These are phyloP conservation scores for Prunus fruticosa DNA, from an alignment of 306 rosid genomes.

Conservation along the genomic window DNA sequence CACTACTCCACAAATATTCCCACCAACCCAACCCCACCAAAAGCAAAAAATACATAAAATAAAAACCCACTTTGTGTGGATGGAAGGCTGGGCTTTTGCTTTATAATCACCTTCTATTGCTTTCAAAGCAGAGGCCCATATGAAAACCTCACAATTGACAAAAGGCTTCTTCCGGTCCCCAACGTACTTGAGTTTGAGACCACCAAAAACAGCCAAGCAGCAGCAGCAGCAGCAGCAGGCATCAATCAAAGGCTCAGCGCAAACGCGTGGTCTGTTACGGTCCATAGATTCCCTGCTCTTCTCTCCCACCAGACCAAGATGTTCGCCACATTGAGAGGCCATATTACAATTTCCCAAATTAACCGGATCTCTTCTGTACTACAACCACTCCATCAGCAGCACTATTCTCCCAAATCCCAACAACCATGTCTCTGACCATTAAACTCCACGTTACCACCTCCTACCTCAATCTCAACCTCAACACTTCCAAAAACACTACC, in stretches of 20 bases:
- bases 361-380: slow-evolving; percentile 24
- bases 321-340: slow-evolving; percentile 35
- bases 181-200: neutral
- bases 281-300: neutral
- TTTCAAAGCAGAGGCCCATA: neutral
- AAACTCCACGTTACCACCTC: slow-evolving; percentile 47
- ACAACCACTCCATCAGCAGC: neutral
- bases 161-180: neutral
- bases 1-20: neutral
- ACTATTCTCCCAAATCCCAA: neutral
- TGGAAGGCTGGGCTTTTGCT: neutral
- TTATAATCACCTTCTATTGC: neutral
- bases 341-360: slow-evolving; percentile 28
- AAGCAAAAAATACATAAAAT: neutral
- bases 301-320: slow-evolving; percentile 19
- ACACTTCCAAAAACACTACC: slow-evolving; percentile 20
- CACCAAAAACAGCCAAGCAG: neutral
- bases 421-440: slow-evolving; percentile 57
- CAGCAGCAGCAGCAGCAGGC: neutral
- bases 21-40: neutral
- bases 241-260: slow-evolving; percentile 30
- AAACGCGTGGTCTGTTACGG: slow-evolving; percentile 27
- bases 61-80: no score
- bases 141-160: neutral
- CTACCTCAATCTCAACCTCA: slow-evolving; percentile 24